Conservation (phyloP, 257 asterid species). For the Fraxinus cuspidata region DNA sequence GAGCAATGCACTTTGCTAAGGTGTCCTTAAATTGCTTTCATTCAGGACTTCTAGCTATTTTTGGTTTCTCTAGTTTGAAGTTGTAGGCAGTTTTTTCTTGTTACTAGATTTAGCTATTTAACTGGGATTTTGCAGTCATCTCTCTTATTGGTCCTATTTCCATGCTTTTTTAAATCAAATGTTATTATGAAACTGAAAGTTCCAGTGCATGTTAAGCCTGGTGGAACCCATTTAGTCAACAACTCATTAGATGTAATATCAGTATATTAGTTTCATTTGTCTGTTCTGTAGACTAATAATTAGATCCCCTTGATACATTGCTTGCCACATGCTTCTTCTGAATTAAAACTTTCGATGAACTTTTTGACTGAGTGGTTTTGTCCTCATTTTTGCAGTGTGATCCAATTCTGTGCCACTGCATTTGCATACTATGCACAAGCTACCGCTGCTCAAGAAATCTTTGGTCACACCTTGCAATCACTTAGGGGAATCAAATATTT, state of each 20-base stretch:
- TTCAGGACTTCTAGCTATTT: constrained; percentile 18
- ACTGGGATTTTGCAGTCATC: neutral
- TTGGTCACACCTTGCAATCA: constrained; percentile 94
- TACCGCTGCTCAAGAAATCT: constrained; percentile 99
- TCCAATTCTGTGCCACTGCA: constrained; percentile 97
- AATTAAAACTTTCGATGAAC: constrained; percentile 17
- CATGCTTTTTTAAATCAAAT: neutral
- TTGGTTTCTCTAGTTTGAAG: neutral
- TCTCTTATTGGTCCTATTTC: neutral
- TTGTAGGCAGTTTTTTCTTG: neutral
- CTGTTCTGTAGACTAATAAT: neutral
- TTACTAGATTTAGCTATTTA: neutral
- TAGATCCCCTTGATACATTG: constrained; percentile 11
- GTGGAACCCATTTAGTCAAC: neutral
- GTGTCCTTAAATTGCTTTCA: neutral
- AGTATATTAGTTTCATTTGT: neutral
- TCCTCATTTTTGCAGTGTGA: constrained; percentile 68
- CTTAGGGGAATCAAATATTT: constrained; percentile 95
- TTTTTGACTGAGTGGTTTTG: constrained; percentile 14
- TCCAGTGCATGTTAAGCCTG: neutral
- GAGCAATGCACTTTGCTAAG: neutral
- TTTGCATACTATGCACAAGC: constrained; percentile 96
- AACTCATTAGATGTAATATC: neutral
- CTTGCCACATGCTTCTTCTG: neutral
- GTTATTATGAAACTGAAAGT: neutral